Evolutionary conservation across 495 filamentous ascomycete species (phyloP), one percentile per base, ranked within the genome.

Genomic region (Entonaema liquescens): DNA sequence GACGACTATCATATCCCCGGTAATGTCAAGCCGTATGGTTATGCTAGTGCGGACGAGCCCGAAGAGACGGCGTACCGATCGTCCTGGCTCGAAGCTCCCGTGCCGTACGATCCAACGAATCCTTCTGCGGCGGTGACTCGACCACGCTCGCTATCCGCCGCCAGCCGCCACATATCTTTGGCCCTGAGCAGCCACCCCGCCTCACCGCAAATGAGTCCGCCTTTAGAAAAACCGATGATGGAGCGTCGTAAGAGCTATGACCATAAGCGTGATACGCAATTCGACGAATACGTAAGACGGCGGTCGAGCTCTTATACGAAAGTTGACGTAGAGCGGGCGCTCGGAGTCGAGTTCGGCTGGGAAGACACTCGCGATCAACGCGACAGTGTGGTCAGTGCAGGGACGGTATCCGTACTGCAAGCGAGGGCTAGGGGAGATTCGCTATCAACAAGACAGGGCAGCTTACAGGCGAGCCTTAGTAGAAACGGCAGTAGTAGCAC

Each of bases 261-360:
- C 56, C 78, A 80, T 68, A 61, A 69, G 70, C 71, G 78, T 7
- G 78, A 80, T 47, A 79, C 78, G 19, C 67, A 74, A 59, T 79
- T 79, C 55, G 78, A 80, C 35, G 75, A 71, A 8, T 80, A 75
- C 64, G 53, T 76, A 1, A 52, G 44, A 33, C 73, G 65, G 9
- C 64, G 67, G 53, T 65, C 69, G 12, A 67, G 54, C 9, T 47
- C 44, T 1, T 71, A 72, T 33, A 55, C 78, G 2, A 79, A 79
- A 17, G 28, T 44, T 17, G 75, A 81, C 35, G 68, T 82, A 19
- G 77, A 80, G 25, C 73, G 70, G 35, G 78, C 77, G 1, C 56
- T 83, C 11, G 77, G 77, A 6, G 71, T 70, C 36, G 83, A 82
- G 59, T 81, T 83, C 47, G 81, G 82, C 2, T 84, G 82, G 52